phyloP scores from a whole-genome alignment of 441 rosid genomes.

The Croton setiger region DNA sequence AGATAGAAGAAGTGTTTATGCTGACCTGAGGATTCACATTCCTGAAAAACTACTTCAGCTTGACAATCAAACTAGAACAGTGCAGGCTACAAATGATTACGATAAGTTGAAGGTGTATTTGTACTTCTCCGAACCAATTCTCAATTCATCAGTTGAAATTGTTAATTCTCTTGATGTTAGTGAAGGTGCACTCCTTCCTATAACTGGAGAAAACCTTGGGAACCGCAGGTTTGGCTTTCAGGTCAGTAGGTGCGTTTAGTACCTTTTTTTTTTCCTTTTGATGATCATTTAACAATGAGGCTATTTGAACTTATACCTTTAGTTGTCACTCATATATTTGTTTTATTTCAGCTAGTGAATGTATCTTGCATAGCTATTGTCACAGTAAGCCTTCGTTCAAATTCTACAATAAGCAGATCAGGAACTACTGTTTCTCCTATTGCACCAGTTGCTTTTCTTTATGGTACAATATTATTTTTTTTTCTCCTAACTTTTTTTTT shows the following conservation, averaged over 20 bases:
- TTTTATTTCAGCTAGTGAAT: slow-evolving; percentile 45
- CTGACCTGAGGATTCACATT: slow-evolving; percentile 58
- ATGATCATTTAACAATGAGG: slow-evolving; percentile 13
- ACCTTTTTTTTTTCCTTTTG: not conserved
- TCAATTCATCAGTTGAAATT: slow-evolving; percentile 67
- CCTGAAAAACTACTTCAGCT: slow-evolving; percentile 77
- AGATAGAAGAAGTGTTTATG: slow-evolving; percentile 76
- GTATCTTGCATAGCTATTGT: slow-evolving; percentile 46
- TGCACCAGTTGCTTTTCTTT: slow-evolving; percentile 81
- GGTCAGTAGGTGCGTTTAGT: slow-evolving; percentile 40
- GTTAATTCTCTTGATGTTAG: slow-evolving; percentile 44
- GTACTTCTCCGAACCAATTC: slow-evolving; percentile 77
- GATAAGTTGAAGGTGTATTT: slow-evolving; percentile 60
- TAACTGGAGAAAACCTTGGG: slow-evolving; percentile 46
- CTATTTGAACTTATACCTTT: not conserved
- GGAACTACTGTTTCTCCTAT: slow-evolving; percentile 72
- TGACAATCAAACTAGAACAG: slow-evolving; percentile 58
- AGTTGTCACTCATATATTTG: not conserved
- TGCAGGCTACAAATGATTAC: slow-evolving; percentile 72
- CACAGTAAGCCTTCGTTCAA: slow-evolving; percentile 48
- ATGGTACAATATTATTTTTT: slow-evolving; percentile 57
- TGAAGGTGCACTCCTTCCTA: slow-evolving; percentile 61
- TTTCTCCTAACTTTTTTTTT: not conserved
- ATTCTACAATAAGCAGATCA: slow-evolving; percentile 55
- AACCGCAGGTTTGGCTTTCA: slow-evolving; percentile 78